phyloP scores from a whole-genome alignment of 371 early-diverging fungal species.

The Fennellomyces sp. region DNA sequence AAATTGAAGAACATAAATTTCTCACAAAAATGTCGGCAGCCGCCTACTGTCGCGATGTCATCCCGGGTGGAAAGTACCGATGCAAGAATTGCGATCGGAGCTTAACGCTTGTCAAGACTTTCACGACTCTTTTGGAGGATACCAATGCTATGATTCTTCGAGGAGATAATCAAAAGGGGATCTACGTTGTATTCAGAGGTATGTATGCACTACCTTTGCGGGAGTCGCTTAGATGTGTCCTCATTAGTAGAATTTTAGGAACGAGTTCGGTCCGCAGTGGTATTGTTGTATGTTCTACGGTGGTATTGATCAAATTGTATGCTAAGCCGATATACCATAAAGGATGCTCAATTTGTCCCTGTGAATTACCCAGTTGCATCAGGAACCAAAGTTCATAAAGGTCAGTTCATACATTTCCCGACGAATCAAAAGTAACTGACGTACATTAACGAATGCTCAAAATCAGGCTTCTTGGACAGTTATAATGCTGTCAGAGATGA shows the following conservation, averaged over 20 bases:
- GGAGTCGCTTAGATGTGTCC: not conserved
- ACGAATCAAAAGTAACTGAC: too few relatives aligned
- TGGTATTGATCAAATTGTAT: not conserved
- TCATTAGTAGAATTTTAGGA: not conserved
- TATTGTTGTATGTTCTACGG: constrained; percentile 16
- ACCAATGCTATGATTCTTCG: constrained; percentile 17
- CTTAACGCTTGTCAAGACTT: constrained; percentile 13
- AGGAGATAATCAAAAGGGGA: constrained; percentile 16
- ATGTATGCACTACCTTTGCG: constrained; percentile 1
- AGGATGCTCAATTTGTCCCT: constrained; percentile 14
- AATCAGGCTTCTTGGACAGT: constrained; percentile 18
- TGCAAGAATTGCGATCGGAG: constrained; percentile 12
- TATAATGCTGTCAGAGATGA: constrained; percentile 12
- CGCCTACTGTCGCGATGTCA: constrained; percentile 14
- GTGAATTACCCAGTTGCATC: constrained; percentile 10
- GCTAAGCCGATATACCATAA: not conserved
- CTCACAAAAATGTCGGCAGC: constrained; percentile 10
- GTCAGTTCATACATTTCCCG: not conserved
- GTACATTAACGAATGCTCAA: too few relatives aligned
- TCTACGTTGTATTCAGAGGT: constrained; percentile 23
- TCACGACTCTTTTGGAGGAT: constrained; percentile 9
- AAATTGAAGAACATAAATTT: not conserved
- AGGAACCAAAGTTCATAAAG: constrained; percentile 18
- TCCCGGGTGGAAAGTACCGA: constrained; percentile 7
- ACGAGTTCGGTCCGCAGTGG: constrained; percentile 16